A percentile compares a stretch with the other conserved stretches of the same genome.
These are phyloP conservation scores for Cadophora sp. DNA, from an alignment of 2,329 filamentous ascomycete species.

Conservation along the genomic window DNA sequence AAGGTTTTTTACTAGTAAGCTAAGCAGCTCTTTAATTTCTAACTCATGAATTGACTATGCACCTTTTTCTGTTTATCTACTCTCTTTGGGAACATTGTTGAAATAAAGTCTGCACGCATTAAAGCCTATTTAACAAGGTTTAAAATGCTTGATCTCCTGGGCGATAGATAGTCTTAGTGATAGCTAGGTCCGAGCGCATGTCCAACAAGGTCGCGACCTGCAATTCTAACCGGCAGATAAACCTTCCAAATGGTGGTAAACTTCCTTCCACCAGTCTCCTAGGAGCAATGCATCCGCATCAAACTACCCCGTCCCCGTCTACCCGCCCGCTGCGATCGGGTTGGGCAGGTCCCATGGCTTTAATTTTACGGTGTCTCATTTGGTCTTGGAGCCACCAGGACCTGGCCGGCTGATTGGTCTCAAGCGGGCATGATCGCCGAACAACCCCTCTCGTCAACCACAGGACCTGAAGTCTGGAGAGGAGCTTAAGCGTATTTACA, in stretches of 20 bases:
- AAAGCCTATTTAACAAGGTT: too few species aligned
- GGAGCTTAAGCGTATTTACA: slow-evolving; percentile 8
- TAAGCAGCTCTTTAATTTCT: too few species aligned
- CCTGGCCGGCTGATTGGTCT: slow-evolving; percentile 26
- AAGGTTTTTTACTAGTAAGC: too few species aligned
- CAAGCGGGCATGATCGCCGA: slow-evolving; percentile 28
- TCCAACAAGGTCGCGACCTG: neutral
- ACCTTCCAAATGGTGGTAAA: neutral
- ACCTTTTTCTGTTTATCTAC: too few species aligned
- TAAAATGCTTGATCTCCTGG: too few species aligned
- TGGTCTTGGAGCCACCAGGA: neutral
- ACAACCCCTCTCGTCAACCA: slow-evolving; percentile 21
- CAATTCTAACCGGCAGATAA: neutral
- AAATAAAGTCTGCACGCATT: too few species aligned
- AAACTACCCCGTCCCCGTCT: slow-evolving; percentile 6
- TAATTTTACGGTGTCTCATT: slow-evolving; percentile 17
- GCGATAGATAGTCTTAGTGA: neutral
- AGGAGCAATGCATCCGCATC: neutral
- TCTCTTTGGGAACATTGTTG: too few species aligned
- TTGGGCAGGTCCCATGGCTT: slow-evolving; percentile 20
- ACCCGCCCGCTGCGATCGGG: slow-evolving; percentile 18
- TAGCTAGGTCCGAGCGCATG: neutral
- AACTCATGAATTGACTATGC: too few species aligned
- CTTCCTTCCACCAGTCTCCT: neutral
- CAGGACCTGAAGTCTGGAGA: slow-evolving; percentile 11